A percentile compares a stretch with the other conserved stretches of the same genome.
These are phyloP conservation scores for Phalaenopsis equestris DNA, from an alignment of 106 monocot genomes.

Conservation along the genomic window DNA sequence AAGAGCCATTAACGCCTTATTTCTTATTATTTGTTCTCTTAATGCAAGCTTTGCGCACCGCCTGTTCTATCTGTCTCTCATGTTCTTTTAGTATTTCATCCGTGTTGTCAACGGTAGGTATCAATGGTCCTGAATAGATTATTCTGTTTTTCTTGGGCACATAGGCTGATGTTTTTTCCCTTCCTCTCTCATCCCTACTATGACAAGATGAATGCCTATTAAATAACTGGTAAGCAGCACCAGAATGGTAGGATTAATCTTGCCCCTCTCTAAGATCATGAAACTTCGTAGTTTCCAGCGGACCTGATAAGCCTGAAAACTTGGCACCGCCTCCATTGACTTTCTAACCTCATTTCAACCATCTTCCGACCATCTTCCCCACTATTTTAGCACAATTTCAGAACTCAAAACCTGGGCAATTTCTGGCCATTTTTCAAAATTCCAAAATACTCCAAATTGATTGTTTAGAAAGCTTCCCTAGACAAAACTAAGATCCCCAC, in stretches of 20 bases:
- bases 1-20: not conserved
- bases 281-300: not conserved
- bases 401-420: too few relatives aligned
- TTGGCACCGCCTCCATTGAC: not conserved
- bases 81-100: slow-evolving; percentile 1
- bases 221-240: not conserved
- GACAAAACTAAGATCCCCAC: too few relatives aligned
- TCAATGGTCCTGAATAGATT: not conserved
- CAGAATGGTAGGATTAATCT: not conserved
- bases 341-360: too few relatives aligned
- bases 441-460: too few relatives aligned
- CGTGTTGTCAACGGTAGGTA: not conserved
- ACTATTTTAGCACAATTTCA: too few relatives aligned
- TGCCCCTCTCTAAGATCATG: not conserved
- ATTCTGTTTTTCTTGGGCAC: not conserved
- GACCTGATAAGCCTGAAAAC: not conserved
- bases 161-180: not conserved
- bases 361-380: too few relatives aligned
- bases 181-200: not conserved
- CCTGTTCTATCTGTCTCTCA: not conserved
- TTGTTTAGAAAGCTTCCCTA: too few relatives aligned
- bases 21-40: not conserved
- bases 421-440: too few relatives aligned
- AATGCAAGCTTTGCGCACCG: not conserved
- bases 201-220: not conserved